These are phyloP conservation scores for Cyberlindnera misumaiensis DNA, from an alignment of 805 yeast species.

Conservation along the genomic window DNA sequence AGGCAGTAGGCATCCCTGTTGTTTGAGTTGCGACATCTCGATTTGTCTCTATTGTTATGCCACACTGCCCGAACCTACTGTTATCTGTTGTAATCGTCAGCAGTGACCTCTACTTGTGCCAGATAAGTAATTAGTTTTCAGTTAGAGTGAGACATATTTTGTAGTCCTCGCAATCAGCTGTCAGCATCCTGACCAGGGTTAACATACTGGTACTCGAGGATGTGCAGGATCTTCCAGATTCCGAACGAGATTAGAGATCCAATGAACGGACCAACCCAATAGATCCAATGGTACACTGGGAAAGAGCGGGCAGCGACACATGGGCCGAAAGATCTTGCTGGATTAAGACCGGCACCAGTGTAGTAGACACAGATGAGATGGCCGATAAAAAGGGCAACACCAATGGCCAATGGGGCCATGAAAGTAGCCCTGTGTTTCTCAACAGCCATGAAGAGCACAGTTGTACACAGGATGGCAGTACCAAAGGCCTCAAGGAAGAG, in stretches of 20 bases:
- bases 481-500: constrained; percentile 78
- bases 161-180: constrained; percentile 9
- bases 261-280: constrained; percentile 83
- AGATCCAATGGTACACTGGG: constrained; percentile 86
- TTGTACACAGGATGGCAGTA: constrained; percentile 62
- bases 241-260: constrained; percentile 64
- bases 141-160: too few species aligned
- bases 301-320: constrained; percentile 63
- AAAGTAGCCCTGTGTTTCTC: constrained; percentile 71
- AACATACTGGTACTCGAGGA: constrained; percentile 60
- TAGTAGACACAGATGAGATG: constrained; percentile 76
- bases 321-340: constrained; percentile 87
- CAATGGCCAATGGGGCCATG: constrained; percentile 79
- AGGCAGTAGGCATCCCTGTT: too few species aligned
- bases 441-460: constrained; percentile 78
- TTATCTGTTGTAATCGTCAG: too few species aligned
- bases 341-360: constrained; percentile 91
- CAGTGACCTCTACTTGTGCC: too few species aligned
- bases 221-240: constrained; percentile 60
- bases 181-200: constrained; percentile 68
- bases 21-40: too few species aligned
- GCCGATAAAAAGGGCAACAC: constrained; percentile 73
- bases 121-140: too few species aligned
- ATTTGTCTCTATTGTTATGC: too few species aligned
- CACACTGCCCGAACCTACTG: too few species aligned